These are phyloP conservation scores for Boletus barrowsii DNA, from an alignment of 768 basidiomycete species.

Conservation along the genomic window DNA sequence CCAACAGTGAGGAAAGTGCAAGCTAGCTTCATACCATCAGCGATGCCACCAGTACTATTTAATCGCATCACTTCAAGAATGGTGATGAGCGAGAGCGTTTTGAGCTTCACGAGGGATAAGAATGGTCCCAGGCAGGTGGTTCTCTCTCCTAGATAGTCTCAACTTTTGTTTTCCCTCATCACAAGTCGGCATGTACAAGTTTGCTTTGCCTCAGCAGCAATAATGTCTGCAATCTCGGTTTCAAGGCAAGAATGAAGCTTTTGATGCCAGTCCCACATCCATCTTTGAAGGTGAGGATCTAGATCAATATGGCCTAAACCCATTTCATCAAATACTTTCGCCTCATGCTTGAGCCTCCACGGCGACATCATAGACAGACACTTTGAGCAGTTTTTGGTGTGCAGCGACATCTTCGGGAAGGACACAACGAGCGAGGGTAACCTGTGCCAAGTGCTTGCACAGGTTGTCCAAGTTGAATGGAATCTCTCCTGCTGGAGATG, in stretches of 20 bases:
- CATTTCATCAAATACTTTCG: no score
- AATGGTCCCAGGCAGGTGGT: conserved; percentile 57
- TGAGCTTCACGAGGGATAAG: conserved; percentile 67
- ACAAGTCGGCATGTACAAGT: conserved; percentile 13
- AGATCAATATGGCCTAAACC: conserved; percentile 15
- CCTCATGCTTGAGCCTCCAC: no score
- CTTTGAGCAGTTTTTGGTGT: conserved; percentile 72
- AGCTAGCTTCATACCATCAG: conserved; percentile 86
- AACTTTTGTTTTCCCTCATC: background rate
- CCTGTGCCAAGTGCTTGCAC: conserved; percentile 62
- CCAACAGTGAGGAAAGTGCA: conserved; percentile 79
- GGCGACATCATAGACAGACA: no score
- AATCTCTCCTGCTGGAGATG: conserved; percentile 36
- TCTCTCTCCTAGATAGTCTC: conserved; percentile 10
- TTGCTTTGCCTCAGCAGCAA: conserved; percentile 33
- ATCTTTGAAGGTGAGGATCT: conserved; percentile 22
- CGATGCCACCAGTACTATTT: conserved; percentile 71
- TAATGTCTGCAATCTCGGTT: conserved; percentile 48
- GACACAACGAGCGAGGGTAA: conserved; percentile 60
- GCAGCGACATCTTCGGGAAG: conserved; percentile 64
- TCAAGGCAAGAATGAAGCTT: conserved; percentile 51
- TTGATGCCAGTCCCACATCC: conserved; percentile 88
- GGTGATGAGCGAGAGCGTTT: conserved; percentile 77
- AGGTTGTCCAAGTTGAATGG: conserved; percentile 77
- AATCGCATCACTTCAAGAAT: conserved; percentile 88